Evolutionary conservation across 768 basidiomycete species (phyloP), one percentile per base, ranked within the genome.

Genomic region (Leccinum barrowsii): DNA sequence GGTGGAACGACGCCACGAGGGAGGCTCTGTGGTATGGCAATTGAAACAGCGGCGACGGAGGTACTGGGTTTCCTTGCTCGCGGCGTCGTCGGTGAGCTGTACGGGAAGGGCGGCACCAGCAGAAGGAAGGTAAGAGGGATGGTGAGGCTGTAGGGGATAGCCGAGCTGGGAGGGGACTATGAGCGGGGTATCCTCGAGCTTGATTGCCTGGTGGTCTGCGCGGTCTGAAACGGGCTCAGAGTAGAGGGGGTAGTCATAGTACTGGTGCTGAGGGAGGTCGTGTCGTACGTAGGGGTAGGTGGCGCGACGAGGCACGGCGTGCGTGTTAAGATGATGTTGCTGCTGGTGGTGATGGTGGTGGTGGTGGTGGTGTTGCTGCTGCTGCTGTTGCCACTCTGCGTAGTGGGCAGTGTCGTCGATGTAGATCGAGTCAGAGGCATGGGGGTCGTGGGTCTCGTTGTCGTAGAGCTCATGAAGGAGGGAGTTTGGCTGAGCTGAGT

Each of bases 11-110:
- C 92, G 86, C 92, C 92, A 94, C 24, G 84, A 86, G 7, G 92
- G 92, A 0, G 92, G 92, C 70, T 94, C 92, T 2, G 92, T 94
- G 19, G 92, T 92, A 70, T 92, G 91, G 76, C 92, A 94, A 75
- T 94, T 94, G 80, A 88, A 90, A 76, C 92, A 94, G 8, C 90
- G 81, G 40, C 92, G 81, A 22, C 92, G 89, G 56, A 94, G 86
- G 70, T 91, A 92, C 75, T 94, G 92, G 0, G 92, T 94, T 72
- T 94, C 92, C 74, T 94, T 94, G 46, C 86, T 88, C 2, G 90
- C 89, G 13, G 92, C 92, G 69, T 94, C 92, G 75, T 94, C 92
- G 0, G 92, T 94, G 76, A 93, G 89, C 72, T 91, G 90, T 7
- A 93, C 87, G 56, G 84, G 84, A 35, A 91, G 61, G 7, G 60